Percentiles rank a stretch among this genome's conserved stretches.
phyloP scores from a whole-genome alignment of 495 filamentous ascomycete genomes.

The Cercophora samala region DNA sequence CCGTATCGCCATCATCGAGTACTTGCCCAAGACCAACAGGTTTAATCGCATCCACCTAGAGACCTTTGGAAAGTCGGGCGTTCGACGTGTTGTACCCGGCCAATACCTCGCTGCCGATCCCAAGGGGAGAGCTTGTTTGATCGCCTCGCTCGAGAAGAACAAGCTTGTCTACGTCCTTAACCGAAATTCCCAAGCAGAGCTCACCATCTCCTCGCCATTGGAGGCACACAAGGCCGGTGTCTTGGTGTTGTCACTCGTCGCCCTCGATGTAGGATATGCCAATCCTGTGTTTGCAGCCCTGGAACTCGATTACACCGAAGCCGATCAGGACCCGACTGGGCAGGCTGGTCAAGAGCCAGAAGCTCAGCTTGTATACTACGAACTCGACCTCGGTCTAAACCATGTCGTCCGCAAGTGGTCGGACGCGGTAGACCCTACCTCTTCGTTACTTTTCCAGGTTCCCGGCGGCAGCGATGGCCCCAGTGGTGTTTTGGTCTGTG shows the following conservation, averaged over 20 bases:
- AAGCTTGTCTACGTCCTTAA: slow-evolving; percentile 99
- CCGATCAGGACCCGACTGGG: slow-evolving; percentile 86
- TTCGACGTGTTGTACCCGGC: slow-evolving; percentile 88
- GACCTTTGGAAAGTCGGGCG: slow-evolving; percentile 97
- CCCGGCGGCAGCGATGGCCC: slow-evolving; percentile 92
- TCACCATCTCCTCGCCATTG: slow-evolving; percentile 95
- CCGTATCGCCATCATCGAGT: slow-evolving; percentile 91
- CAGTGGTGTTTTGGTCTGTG: slow-evolving; percentile 91
- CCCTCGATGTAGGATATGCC: slow-evolving; percentile 91
- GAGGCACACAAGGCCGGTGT: slow-evolving; percentile 97
- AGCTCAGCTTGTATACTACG: slow-evolving; percentile 92
- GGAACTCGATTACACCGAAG: slow-evolving; percentile 88
- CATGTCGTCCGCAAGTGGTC: slow-evolving; percentile 96
- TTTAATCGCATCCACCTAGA: slow-evolving; percentile 90
- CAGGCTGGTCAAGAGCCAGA: slow-evolving; percentile 76
- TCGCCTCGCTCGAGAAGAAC: slow-evolving; percentile 95
- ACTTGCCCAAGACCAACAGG: slow-evolving; percentile 77
- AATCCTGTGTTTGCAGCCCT: slow-evolving; percentile 94
- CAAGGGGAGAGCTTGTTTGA: slow-evolving; percentile 89
- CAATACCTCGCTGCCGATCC: slow-evolving; percentile 94
- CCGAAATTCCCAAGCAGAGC: slow-evolving; percentile 86
- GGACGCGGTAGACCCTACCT: slow-evolving; percentile 85
- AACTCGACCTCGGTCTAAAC: slow-evolving; percentile 93
- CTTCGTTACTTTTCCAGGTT: slow-evolving; percentile 89
- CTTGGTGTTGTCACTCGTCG: slow-evolving; percentile 79